These are phyloP conservation scores for Cardiospermum halicacabum DNA, from an alignment of 345 rosid genomes.

Conservation along the genomic window DNA sequence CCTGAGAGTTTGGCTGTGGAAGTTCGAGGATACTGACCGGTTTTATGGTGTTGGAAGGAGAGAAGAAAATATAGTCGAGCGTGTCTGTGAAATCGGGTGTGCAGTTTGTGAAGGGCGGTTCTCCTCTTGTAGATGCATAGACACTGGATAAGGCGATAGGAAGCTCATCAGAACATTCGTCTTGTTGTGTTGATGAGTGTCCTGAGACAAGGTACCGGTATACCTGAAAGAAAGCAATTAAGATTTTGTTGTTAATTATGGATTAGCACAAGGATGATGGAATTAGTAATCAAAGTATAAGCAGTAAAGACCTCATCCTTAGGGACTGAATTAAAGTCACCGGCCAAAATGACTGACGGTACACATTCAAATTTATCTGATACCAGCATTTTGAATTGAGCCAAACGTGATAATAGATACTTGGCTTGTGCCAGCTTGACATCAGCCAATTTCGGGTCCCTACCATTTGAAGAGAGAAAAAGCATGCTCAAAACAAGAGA, in stretches of 20 bases:
- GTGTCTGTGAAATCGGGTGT: slow-evolving; percentile 77
- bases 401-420: slow-evolving; percentile 62
- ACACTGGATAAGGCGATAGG: slow-evolving; percentile 66
- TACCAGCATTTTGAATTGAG: slow-evolving; percentile 50
- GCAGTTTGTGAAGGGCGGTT: slow-evolving; percentile 86
- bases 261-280: neutral
- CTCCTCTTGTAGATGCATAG: slow-evolving; percentile 63
- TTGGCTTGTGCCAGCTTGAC: slow-evolving; percentile 97
- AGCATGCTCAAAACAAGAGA: neutral
- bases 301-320: slow-evolving; percentile 56
- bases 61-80: slow-evolving; percentile 77
- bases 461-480: slow-evolving; percentile 20
- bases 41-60: slow-evolving; percentile 53
- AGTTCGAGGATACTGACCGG: slow-evolving; percentile 64
- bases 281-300: neutral
- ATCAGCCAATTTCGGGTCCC: slow-evolving; percentile 94
- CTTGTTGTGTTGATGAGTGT: slow-evolving; percentile 20
- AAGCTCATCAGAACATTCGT: slow-evolving; percentile 43
- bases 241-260: too few species aligned
- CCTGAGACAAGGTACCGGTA: slow-evolving; percentile 71
- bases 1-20: slow-evolving; percentile 48
- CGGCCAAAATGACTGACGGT: slow-evolving; percentile 65
- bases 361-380: slow-evolving; percentile 51
- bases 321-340: slow-evolving; percentile 95
- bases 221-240: slow-evolving; percentile 47